Conservation (phyloP, 2,329 filamentous ascomycete species). For the Neofusicoccum ribis region DNA sequence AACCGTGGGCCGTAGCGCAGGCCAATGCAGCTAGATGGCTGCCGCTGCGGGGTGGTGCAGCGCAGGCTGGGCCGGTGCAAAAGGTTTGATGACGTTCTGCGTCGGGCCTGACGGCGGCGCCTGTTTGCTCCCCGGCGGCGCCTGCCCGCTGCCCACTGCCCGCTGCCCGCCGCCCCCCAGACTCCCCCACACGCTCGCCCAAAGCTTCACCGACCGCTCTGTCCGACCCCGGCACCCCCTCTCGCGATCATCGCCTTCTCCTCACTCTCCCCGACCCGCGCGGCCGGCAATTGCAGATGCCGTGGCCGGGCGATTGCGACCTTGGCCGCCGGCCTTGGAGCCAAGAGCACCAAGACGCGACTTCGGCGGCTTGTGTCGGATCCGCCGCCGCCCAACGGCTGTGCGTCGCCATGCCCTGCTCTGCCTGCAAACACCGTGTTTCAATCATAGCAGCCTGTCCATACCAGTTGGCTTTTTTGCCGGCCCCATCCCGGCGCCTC, state of each 20-base stretch:
- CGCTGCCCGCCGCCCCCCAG: neutral
- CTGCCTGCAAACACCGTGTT: neutral
- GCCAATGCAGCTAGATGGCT: neutral
- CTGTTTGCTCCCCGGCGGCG: neutral
- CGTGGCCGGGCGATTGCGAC: neutral
- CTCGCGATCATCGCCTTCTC: neutral
- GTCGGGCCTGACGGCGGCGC: neutral
- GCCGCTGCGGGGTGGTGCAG: neutral
- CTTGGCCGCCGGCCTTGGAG: neutral
- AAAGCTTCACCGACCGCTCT: neutral
- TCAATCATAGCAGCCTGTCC: neutral
- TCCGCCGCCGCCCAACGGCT: neutral
- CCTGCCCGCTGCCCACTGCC: neutral
- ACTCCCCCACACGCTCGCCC: neutral
- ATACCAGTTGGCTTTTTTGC: neutral
- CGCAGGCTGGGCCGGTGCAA: neutral
- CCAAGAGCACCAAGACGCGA: conserved; percentile 11
- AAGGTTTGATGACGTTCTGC: neutral
- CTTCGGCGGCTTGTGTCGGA: neutral
- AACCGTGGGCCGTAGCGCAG: neutral
- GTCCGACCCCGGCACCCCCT: neutral
- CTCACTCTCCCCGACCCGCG: neutral
- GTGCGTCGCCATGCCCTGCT: neutral
- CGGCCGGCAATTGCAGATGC: neutral
- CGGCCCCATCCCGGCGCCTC: neutral